Conservation (phyloP, 805 yeast species). For the Yarrowia divulgata region DNA sequence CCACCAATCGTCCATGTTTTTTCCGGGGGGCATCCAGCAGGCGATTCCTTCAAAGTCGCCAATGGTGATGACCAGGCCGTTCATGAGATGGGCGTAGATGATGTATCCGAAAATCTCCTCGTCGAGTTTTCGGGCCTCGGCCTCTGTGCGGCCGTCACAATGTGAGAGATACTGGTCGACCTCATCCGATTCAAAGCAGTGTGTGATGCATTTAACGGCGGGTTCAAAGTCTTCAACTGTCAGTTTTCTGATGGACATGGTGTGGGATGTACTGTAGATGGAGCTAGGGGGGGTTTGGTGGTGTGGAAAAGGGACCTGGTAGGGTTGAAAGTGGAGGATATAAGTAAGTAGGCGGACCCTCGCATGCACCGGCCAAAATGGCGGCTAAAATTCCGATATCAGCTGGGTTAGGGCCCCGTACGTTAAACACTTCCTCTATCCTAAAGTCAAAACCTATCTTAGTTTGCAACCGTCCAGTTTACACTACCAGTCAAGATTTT, state of each 20-base stretch:
- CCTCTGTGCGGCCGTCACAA: constrained; percentile 51
- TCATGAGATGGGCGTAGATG: constrained; percentile 59
- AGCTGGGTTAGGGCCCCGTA: constrained; percentile 25
- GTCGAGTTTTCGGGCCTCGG: constrained; percentile 55
- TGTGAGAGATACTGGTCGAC: constrained; percentile 59
- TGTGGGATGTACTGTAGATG: neutral
- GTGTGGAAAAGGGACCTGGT: neutral
- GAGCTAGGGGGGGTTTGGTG: neutral
- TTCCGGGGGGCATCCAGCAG: constrained; percentile 49
- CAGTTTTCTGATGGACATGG: constrained; percentile 36
- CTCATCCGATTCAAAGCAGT: constrained; percentile 63
- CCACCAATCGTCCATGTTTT: constrained; percentile 45
- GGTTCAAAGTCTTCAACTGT: constrained; percentile 47
- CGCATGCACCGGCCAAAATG: constrained; percentile 14
- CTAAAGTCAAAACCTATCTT: constrained; percentile 18
- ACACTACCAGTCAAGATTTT: neutral
- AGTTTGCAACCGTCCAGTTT: neutral
- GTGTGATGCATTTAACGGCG: constrained; percentile 61
- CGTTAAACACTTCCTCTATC: constrained; percentile 19
- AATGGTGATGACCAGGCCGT: constrained; percentile 60
- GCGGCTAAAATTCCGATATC: constrained; percentile 38
- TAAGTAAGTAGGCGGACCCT: constrained; percentile 3
- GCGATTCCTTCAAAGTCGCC: constrained; percentile 58
- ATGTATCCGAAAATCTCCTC: constrained; percentile 61
- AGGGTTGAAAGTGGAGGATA: constrained; percentile 15